Conservation (phyloP, 1,284 basidiomycete genomes). For the Ganoderma leucocontextum region DNA sequence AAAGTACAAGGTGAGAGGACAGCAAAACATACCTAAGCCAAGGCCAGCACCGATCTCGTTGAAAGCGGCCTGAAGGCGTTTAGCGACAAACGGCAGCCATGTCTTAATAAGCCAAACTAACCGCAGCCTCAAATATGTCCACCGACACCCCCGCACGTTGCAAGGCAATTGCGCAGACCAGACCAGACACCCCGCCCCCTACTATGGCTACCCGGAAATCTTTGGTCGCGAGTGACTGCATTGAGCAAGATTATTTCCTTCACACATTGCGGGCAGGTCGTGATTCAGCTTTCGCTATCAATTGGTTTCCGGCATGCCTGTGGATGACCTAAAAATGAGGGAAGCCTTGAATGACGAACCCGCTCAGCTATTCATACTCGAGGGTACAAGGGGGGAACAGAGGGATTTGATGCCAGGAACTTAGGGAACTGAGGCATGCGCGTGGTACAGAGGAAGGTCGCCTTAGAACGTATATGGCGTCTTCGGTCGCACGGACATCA, state of each 20-base stretch:
- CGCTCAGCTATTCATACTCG: neutral
- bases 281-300: neutral
- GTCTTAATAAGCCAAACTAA: neutral
- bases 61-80: slow-evolving; percentile 11
- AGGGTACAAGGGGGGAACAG: neutral
- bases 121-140: slow-evolving; percentile 48
- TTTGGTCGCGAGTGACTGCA: neutral
- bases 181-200: slow-evolving; percentile 62
- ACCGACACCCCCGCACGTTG: slow-evolving; percentile 52
- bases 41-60: slow-evolving; percentile 21
- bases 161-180: slow-evolving; percentile 56
- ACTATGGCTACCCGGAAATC: slow-evolving; percentile 57
- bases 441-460: neutral
- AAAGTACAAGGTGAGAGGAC: neutral
- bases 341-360: neutral
- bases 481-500: neutral
- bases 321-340: neutral
- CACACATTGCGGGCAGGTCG: neutral
- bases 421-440: neutral
- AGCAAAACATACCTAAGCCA: slow-evolving; percentile 14
- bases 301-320: neutral
- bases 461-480: neutral
- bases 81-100: neutral
- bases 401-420: neutral
- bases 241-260: neutral